These are phyloP conservation scores for Rhodotorula sp. DNA, from an alignment of 1,284 basidiomycete genomes.

Conservation along the genomic window DNA sequence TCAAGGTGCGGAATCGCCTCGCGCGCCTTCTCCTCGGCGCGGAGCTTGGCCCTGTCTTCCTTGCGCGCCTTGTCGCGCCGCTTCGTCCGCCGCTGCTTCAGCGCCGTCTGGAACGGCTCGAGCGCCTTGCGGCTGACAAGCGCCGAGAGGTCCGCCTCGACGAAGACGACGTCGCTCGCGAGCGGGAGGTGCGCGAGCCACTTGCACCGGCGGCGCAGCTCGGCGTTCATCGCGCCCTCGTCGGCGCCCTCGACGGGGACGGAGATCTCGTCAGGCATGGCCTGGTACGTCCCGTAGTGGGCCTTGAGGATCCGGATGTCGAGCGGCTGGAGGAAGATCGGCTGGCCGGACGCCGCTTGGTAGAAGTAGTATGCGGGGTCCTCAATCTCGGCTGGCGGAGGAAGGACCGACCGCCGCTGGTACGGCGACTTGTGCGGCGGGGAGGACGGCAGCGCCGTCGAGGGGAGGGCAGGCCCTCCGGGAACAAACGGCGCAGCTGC, in stretches of 20 bases:
- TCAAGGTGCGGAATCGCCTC: constrained; percentile 53
- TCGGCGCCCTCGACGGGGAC: constrained; percentile 76
- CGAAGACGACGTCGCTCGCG: constrained; percentile 88
- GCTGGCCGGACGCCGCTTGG: constrained; percentile 87
- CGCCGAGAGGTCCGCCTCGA: constrained; percentile 78
- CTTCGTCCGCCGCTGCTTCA: constrained; percentile 72
- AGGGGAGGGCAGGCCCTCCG: not conserved
- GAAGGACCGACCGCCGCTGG: constrained; percentile 73
- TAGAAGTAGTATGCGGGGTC: constrained; percentile 77
- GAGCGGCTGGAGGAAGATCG: constrained; percentile 90
- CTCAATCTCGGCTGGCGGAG: constrained; percentile 59
- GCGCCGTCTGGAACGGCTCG: constrained; percentile 74
- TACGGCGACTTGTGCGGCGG: constrained; percentile 45
- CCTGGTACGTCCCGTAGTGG: constrained; percentile 77
- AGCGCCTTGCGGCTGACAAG: constrained; percentile 70
- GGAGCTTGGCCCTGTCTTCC: constrained; percentile 75
- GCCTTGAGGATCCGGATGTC: constrained; percentile 91
- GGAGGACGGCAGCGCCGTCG: not conserved
- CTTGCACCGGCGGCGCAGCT: constrained; percentile 89
- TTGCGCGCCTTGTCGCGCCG: constrained; percentile 74
- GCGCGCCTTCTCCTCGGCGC: constrained; percentile 61
- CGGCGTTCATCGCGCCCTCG: constrained; percentile 68
- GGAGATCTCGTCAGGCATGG: constrained; percentile 79
- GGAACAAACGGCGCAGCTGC: constrained; percentile 26
- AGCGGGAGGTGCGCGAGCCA: constrained; percentile 91